These are phyloP conservation scores for Paraphaeosphaeria minitans DNA, from an alignment of 2,329 filamentous ascomycete species.

Conservation along the genomic window DNA sequence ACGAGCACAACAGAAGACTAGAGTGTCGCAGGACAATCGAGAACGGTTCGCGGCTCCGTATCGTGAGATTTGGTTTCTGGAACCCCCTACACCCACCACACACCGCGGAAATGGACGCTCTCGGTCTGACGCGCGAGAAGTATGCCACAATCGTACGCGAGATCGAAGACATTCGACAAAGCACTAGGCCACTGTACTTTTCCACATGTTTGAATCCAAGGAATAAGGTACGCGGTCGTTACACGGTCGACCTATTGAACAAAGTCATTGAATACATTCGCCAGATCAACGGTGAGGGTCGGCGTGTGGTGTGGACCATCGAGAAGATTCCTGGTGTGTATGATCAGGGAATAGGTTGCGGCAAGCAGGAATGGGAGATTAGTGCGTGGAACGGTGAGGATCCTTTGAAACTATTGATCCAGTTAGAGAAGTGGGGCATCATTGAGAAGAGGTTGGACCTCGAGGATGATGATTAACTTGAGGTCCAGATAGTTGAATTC, in stretches of 20 bases:
- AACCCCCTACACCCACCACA: slow-evolving; percentile 31
- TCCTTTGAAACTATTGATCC: slow-evolving; percentile 27
- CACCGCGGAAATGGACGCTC: slow-evolving; percentile 29
- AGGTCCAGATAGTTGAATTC: neutral
- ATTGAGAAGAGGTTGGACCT: slow-evolving; percentile 28
- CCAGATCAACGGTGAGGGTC: slow-evolving; percentile 24
- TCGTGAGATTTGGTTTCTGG: slow-evolving; percentile 29
- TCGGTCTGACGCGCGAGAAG: slow-evolving; percentile 23
- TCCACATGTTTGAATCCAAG: slow-evolving; percentile 16
- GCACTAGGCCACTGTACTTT: slow-evolving; percentile 4
- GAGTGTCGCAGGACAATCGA: slow-evolving; percentile 32
- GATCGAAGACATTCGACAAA: slow-evolving; percentile 23
- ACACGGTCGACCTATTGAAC: slow-evolving; percentile 21
- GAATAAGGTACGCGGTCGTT: slow-evolving; percentile 20
- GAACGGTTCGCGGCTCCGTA: slow-evolving; percentile 23
- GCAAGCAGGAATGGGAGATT: slow-evolving; percentile 32
- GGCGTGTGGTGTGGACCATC: slow-evolving; percentile 31
- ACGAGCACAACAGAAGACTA: slow-evolving; percentile 33
- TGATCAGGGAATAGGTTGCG: slow-evolving; percentile 18
- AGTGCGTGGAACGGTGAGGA: slow-evolving; percentile 32
- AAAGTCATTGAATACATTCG: slow-evolving; percentile 29
- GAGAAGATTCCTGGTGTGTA: slow-evolving; percentile 31
- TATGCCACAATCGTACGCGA: slow-evolving; percentile 23
- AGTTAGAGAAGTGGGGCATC: slow-evolving; percentile 31
- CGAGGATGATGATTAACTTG: slow-evolving; percentile 26